These are phyloP conservation scores for Aspergillus brunneoviolaceus DNA, from an alignment of 2,329 filamentous ascomycete species.

Conservation along the genomic window DNA sequence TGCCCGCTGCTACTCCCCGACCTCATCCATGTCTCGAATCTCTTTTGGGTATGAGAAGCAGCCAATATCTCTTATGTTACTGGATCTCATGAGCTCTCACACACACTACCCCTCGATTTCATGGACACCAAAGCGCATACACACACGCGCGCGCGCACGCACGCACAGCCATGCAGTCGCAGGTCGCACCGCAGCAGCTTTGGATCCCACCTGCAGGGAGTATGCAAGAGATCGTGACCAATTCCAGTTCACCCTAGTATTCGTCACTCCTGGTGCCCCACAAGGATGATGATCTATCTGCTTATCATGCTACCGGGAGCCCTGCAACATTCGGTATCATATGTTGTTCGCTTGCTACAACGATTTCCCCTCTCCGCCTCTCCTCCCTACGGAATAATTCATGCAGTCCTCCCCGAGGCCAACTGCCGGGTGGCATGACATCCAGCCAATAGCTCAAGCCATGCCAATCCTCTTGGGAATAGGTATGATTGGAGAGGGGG, in stretches of 20 bases:
- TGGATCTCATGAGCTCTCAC: neutral
- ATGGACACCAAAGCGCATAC: neutral
- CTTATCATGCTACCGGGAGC: constrained; percentile 7
- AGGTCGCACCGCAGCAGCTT: constrained; percentile 5
- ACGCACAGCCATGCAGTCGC: neutral
- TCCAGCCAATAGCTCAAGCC: neutral
- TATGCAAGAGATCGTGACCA: constrained; percentile 9
- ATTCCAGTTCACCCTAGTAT: constrained; percentile 6
- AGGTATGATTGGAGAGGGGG: neutral
- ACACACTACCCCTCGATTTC: neutral
- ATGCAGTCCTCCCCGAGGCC: neutral
- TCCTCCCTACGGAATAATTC: neutral
- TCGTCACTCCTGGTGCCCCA: constrained; percentile 8
- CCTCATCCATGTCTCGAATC: neutral
- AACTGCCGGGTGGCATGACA: constrained; percentile 5
- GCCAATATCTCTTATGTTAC: neutral
- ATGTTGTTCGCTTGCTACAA: constrained; percentile 1
- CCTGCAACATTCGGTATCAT: constrained; percentile 7
- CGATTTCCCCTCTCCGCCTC: neutral
- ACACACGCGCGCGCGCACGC: neutral
- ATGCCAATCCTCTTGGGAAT: neutral
- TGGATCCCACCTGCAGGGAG: constrained; percentile 6
- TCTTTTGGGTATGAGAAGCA: neutral
- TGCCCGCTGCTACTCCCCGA: neutral
- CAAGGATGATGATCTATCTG: constrained; percentile 3